Evolutionary conservation across 139 green algal species (phyloP), one percentile per base, ranked within the genome.

Genomic region (Tetradesmus lagerheimii): DNA sequence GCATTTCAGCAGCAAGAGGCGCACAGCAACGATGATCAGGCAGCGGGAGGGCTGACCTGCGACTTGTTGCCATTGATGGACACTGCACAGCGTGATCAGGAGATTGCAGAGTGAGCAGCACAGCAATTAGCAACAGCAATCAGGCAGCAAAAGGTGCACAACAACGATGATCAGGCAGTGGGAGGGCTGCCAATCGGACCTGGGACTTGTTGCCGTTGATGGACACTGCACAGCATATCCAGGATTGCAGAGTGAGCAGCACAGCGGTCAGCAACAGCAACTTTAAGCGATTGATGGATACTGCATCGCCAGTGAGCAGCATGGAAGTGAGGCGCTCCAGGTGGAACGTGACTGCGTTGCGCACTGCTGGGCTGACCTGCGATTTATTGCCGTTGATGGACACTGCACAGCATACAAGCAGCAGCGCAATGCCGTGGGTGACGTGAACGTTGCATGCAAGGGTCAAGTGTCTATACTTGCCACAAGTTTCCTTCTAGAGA

Each of bases 361-460:
- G 20, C 35, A 88, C 83, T 27, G 83, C 83, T 1, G 45, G 50
- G 38, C 29, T 82, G 57, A 81, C 50, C 50, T 77, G 15, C 2
- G 81, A 57, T 11, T 35, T n/a, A n/a, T 45, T 71, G 35, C 81
- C 81, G 81, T 87, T 87, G 81, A 87, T 27, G 47, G 47, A 77
- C 47, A 50, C 57, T 53, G 45, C n/a, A 11, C 45, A 53, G 45
- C 45, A 53, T 6, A n/a, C n/a, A n/a, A n/a, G n/a, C n/a, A n/a
- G n/a, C n/a, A n/a, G n/a, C n/a, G n/a, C n/a, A n/a, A n/a, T n/a
- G n/a, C n/a, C n/a, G n/a, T n/a, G n/a, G n/a, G n/a, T n/a, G n/a
- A n/a, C n/a, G n/a, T n/a, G n/a, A n/a, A n/a, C n/a, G 8, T 16
- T 6, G 8, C 6, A 11, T 11, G 11, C 83, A 88, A 25, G 2